Evolutionary conservation across 495 filamentous ascomycete species (phyloP).

Genomic region (Hypomontagnella submonticulosa): DNA sequence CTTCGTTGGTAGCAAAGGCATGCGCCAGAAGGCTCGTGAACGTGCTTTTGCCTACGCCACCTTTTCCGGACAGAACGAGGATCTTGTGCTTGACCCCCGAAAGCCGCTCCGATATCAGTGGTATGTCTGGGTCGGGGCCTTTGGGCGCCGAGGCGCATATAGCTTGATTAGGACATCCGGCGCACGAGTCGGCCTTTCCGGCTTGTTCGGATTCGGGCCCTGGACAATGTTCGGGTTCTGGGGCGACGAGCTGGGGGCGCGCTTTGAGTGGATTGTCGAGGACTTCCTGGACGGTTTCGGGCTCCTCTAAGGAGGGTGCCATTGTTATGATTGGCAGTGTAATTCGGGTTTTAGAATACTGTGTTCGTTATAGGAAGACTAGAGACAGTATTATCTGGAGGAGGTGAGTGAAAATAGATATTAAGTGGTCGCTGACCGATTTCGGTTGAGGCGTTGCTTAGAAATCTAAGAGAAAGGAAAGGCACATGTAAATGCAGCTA

Average conservation of each 20-base stretch:
- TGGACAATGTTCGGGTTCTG: slow-evolving; percentile 96
- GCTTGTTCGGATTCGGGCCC: slow-evolving; percentile 90
- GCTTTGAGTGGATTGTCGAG: slow-evolving; percentile 75
- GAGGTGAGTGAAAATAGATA: background rate
- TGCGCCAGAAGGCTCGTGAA: slow-evolving; percentile 88
- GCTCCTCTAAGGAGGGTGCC: slow-evolving; percentile 78
- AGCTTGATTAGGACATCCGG: slow-evolving; percentile 91
- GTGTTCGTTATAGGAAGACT: too few relatives aligned
- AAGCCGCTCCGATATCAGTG: slow-evolving; percentile 84
- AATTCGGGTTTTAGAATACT: too few relatives aligned
- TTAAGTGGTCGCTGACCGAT: background rate
- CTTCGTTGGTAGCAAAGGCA: slow-evolving; percentile 82
- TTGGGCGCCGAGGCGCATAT: slow-evolving; percentile 96
- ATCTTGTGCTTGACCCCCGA: slow-evolving; percentile 88
- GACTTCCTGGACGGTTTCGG: slow-evolving; percentile 69
- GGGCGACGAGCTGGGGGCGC: slow-evolving; percentile 85
- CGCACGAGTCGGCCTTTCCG: slow-evolving; percentile 88
- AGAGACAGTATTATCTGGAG: background rate
- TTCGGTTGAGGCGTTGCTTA: slow-evolving; percentile 36
- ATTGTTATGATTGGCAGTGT: slow-evolving; percentile 51
- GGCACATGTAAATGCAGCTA: slow-evolving; percentile 27
- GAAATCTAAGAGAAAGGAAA: slow-evolving; percentile 40
- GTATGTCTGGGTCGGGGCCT: slow-evolving; percentile 94
- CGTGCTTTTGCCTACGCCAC: slow-evolving; percentile 95
- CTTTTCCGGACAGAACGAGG: slow-evolving; percentile 91